Conservation (phyloP, 2,329 filamentous ascomycete genomes). For the Emericellopsis atlantica region DNA sequence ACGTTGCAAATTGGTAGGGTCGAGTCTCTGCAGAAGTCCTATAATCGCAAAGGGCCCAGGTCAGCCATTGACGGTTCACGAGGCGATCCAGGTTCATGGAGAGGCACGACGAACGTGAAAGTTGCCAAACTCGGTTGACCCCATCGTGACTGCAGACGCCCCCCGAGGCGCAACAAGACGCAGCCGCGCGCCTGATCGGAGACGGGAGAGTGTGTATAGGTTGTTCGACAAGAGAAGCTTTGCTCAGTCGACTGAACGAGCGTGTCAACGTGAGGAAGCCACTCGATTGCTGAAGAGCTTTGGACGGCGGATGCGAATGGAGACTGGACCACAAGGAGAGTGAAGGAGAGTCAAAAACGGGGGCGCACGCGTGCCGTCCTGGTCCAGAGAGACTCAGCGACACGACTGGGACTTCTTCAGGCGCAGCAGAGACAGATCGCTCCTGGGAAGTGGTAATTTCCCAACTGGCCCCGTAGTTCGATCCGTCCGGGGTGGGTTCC, state of each 20-base stretch:
- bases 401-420: too few relatives aligned
- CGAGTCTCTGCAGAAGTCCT: conserved; percentile 77
- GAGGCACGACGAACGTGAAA: conserved; percentile 33
- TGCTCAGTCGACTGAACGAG: background rate
- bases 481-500: too few relatives aligned
- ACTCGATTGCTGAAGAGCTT: too few relatives aligned
- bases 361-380: background rate
- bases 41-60: conserved; percentile 8
- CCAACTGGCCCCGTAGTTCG: too few relatives aligned
- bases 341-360: background rate
- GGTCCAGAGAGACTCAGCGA: too few relatives aligned
- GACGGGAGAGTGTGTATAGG: background rate
- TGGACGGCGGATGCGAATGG: too few relatives aligned
- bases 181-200: background rate
- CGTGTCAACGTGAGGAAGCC: background rate
- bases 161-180: background rate
- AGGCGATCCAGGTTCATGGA: too few relatives aligned
- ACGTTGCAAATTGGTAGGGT: conserved; percentile 79
- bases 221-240: background rate
- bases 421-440: too few relatives aligned
- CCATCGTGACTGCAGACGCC: conserved; percentile 28
- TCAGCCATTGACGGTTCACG: conserved; percentile 8
- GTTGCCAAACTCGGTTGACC: conserved; percentile 48
- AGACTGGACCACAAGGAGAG: background rate
- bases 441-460: too few relatives aligned